Evolutionary conservation across 1,284 basidiomycete genomes (phyloP).

Genomic region (Hemileia vastatrix): DNA sequence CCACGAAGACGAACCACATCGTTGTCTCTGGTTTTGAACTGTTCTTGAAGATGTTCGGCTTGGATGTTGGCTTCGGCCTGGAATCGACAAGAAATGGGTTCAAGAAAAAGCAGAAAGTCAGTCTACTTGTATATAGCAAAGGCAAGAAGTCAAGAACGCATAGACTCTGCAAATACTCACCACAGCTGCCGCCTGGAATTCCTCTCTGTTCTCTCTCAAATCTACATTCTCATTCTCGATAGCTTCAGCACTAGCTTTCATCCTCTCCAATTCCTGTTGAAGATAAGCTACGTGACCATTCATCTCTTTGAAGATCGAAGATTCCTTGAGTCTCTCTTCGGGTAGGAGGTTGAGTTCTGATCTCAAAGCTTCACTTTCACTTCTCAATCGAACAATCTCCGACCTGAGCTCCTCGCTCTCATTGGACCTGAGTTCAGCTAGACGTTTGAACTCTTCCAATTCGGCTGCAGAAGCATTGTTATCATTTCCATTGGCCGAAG

Average conservation of each 20-base stretch:
- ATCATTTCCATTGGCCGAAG: conserved; percentile 1
- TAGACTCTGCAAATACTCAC: not conserved
- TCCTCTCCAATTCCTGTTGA: conserved; percentile 25
- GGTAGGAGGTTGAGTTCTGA: conserved; percentile 23
- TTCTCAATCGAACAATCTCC: conserved; percentile 23
- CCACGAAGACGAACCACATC: conserved; percentile 71
- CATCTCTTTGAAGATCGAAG: conserved; percentile 24
- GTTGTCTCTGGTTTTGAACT: conserved; percentile 50
- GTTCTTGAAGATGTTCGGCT: conserved; percentile 26
- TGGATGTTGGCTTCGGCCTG: conserved; percentile 32
- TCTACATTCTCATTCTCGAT: conserved; percentile 32
- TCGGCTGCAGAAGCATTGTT: conserved; percentile 17
- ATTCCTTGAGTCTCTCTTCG: conserved; percentile 23
- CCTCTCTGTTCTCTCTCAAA: conserved; percentile 34
- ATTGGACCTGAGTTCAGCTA: conserved; percentile 23
- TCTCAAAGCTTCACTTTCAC: conserved; percentile 16
- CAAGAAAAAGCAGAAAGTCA: not conserved
- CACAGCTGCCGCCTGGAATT: conserved; percentile 23
- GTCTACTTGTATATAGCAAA: not conserved
- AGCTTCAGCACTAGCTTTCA: conserved; percentile 11
- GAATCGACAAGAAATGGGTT: not conserved
- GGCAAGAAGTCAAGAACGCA: not conserved
- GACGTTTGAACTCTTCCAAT: conserved; percentile 18
- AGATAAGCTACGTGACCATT: conserved; percentile 22
- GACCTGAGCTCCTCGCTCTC: conserved; percentile 24